phyloP scores from a whole-genome alignment of 1,284 basidiomycete genomes.

The Austroboletus niveus region DNA sequence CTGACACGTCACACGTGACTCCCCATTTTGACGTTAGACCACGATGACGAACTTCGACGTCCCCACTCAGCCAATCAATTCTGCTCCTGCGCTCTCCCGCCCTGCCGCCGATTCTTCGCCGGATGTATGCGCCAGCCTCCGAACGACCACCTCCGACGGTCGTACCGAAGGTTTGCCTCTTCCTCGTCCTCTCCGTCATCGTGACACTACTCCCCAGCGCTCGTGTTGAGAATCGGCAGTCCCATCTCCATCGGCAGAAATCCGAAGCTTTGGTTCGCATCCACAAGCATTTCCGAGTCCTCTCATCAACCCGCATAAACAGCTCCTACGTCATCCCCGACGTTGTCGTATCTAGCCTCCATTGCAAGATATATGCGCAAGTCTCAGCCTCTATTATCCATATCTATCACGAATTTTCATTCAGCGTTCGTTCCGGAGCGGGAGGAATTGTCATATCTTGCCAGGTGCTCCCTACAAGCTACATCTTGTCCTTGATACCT shows the following conservation, averaged over 20 bases:
- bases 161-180: conserved; percentile 53
- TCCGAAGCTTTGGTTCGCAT: conserved; percentile 46
- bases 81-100: conserved; percentile 19
- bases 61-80: conserved; percentile 31
- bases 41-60: conserved; percentile 22
- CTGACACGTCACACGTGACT: conserved; percentile 22
- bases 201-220: conserved; percentile 37
- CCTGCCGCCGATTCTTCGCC: conserved; percentile 9
- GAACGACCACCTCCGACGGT: conserved; percentile 52
- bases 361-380: conserved; percentile 79
- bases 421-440: conserved; percentile 59
- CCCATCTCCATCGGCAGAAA: conserved; percentile 69
- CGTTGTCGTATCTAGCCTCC: conserved; percentile 58
- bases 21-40: background rate
- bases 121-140: conserved; percentile 67
- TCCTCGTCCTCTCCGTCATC: conserved; percentile 4
- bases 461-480: conserved; percentile 43
- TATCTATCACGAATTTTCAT: background rate
- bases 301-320: conserved; percentile 5
- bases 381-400: conserved; percentile 15
- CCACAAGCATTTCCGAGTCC: conserved; percentile 1
- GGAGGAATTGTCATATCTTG: conserved; percentile 76
- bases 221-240: conserved; percentile 57
- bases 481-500: background rate
- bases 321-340: conserved; percentile 53